These are phyloP conservation scores for Flueggea neowawraea DNA, from an alignment of 441 rosid species.

Conservation along the genomic window DNA sequence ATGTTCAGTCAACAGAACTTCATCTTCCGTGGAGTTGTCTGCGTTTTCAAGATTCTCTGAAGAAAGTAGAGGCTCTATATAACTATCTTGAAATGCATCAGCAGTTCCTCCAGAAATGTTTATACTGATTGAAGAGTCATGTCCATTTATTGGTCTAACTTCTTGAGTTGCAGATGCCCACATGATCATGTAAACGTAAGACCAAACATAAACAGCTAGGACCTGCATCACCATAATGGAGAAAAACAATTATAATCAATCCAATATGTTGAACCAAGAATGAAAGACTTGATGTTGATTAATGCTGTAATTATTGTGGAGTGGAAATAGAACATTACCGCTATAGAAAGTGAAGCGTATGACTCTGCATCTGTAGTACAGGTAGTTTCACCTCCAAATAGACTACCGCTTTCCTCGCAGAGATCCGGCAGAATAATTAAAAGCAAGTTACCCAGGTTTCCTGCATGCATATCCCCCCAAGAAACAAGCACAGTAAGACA, in stretches of 20 bases:
- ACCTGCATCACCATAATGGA: slow-evolving; percentile 10
- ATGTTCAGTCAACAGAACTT: not conserved
- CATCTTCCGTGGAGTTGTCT: not conserved
- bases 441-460: slow-evolving; percentile 26
- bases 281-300: no score
- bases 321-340: slow-evolving; percentile 12
- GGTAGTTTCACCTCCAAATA: slow-evolving; percentile 21
- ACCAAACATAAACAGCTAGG: slow-evolving; percentile 14
- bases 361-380: slow-evolving; percentile 19
- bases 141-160: no score
- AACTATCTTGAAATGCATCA: not conserved
- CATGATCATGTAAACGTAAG: slow-evolving; percentile 20
- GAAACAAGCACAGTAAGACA: no score
- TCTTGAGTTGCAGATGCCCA: no score
- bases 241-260: no score
- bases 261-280: no score
- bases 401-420: slow-evolving; percentile 20
- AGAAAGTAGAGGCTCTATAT: slow-evolving; percentile 3
- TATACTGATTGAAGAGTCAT: not conserved
- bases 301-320: not conserved
- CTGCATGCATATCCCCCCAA: slow-evolving; percentile 2
- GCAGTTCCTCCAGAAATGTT: slow-evolving; percentile 6
- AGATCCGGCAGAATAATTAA: slow-evolving; percentile 23
- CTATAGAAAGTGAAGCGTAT: slow-evolving; percentile 30
- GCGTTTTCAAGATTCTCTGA: not conserved